These are phyloP conservation scores for Verticillium alfalfae DNA, from an alignment of 2,329 filamentous ascomycete species.

Conservation along the genomic window DNA sequence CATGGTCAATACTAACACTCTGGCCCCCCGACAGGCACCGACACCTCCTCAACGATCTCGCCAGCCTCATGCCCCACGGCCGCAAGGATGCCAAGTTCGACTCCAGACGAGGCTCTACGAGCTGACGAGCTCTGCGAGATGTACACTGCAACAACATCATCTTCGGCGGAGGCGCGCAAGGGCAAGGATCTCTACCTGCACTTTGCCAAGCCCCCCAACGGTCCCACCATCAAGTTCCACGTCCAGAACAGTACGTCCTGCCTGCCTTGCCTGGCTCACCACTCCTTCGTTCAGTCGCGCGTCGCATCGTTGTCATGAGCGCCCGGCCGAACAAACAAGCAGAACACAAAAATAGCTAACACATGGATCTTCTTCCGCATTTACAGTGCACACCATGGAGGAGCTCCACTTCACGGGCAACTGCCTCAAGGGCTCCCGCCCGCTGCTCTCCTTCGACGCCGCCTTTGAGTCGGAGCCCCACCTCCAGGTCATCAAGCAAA, in stretches of 20 bases:
- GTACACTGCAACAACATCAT: constrained; percentile 85
- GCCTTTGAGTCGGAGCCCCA: constrained; percentile 79
- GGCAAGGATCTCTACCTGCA: constrained; percentile 91
- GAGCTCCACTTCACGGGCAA: constrained; percentile 97
- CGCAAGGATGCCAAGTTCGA: constrained; percentile 96
- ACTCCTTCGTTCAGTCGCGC: neutral
- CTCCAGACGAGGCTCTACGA: constrained; percentile 79
- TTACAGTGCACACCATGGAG: constrained; percentile 83
- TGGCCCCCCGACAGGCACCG: constrained; percentile 61
- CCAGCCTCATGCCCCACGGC: constrained; percentile 82
- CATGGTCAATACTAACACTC: neutral
- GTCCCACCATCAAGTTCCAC: constrained; percentile 61
- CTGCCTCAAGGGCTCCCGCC: constrained; percentile 87
- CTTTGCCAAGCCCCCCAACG: constrained; percentile 84
- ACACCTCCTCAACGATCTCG: constrained; percentile 85
- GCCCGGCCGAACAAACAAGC: too few species aligned
- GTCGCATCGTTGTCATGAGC: too few species aligned
- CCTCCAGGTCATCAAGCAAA: constrained; percentile 79
- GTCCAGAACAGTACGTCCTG: constrained; percentile 62
- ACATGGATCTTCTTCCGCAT: neutral
- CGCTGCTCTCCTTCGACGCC: constrained; percentile 88
- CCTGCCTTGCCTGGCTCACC: too few species aligned
- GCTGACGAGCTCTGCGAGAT: constrained; percentile 68
- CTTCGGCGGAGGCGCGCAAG: constrained; percentile 93
- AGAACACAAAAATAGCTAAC: constrained; percentile 13